Evolutionary conservation across 257 asterid genomes (phyloP).

Genomic region (Anisodus acutangulus): DNA sequence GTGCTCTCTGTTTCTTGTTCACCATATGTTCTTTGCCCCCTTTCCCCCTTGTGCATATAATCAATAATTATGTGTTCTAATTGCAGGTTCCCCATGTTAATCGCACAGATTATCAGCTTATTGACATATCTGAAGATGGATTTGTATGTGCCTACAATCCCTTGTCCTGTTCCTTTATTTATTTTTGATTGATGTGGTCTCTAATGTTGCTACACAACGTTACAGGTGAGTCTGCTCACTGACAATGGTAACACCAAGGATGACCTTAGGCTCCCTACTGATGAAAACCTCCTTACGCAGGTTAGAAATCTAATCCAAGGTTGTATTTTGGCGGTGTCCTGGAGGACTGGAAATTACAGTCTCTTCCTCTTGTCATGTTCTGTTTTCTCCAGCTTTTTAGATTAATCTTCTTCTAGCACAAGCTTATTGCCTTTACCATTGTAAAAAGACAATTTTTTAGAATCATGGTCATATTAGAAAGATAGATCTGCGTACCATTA

Average conservation of each 20-base stretch:
- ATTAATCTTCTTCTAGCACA: not conserved
- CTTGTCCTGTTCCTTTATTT: not conserved
- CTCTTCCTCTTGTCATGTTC: not conserved
- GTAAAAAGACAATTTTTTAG: not conserved
- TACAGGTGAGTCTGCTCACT: slow-evolving; percentile 82
- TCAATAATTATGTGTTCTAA: no score
- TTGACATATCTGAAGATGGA: slow-evolving; percentile 93
- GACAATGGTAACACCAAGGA: slow-evolving; percentile 90
- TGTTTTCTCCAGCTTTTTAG: not conserved
- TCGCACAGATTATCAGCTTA: slow-evolving; percentile 91
- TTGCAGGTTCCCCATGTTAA: slow-evolving; percentile 88
- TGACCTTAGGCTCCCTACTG: slow-evolving; percentile 91
- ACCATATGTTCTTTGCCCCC: not conserved
- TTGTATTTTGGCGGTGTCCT: not conserved
- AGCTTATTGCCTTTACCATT: not conserved
- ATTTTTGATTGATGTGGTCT: not conserved
- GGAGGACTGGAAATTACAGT: not conserved
- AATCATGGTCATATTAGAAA: not conserved
- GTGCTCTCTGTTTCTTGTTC: not conserved
- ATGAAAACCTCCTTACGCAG: slow-evolving; percentile 70
- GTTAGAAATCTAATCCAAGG: slow-evolving; percentile 38
- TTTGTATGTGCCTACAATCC: slow-evolving; percentile 55
- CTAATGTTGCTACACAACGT: slow-evolving; percentile 27
- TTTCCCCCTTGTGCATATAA: not conserved
- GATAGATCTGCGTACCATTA: not conserved